phyloP scores from a whole-genome alignment of 441 rosid species.

The Theobroma grandiflorum region DNA sequence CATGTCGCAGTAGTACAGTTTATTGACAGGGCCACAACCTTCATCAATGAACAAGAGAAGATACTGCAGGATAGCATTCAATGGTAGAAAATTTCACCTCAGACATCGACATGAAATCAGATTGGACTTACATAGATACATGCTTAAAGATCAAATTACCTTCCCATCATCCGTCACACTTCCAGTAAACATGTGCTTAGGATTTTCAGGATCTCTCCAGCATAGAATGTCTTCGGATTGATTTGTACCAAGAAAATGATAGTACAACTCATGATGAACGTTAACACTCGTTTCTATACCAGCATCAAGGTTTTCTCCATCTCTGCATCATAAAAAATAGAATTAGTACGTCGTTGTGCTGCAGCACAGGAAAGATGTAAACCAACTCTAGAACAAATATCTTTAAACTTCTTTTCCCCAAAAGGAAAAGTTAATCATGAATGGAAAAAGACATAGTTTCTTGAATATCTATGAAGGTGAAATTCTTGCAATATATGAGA shows the following conservation, averaged over 20 bases:
- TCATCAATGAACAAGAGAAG: slow-evolving; percentile 64
- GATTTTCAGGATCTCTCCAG: slow-evolving; percentile 89
- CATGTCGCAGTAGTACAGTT: slow-evolving; percentile 79
- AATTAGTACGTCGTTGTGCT: neutral
- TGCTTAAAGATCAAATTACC: slow-evolving; percentile 45
- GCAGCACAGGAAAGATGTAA: neutral
- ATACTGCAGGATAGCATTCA: slow-evolving; percentile 57
- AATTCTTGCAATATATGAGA: neutral
- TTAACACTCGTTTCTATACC: slow-evolving; percentile 87
- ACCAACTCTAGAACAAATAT: neutral
- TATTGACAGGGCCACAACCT: slow-evolving; percentile 86
- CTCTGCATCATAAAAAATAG: slow-evolving; percentile 50
- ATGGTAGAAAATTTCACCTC: neutral
- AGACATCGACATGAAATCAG: neutral
- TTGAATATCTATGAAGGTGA: no score
- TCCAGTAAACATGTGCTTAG: slow-evolving; percentile 65
- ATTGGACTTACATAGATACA: neutral
- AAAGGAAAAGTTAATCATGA: no score
- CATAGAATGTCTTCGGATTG: slow-evolving; percentile 91
- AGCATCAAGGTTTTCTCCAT: slow-evolving; percentile 81
- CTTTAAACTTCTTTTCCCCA: no score
- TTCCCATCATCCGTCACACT: slow-evolving; percentile 82
- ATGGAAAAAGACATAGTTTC: no score
- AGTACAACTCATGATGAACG: slow-evolving; percentile 75
- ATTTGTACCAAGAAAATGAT: slow-evolving; percentile 85